Conservation (phyloP, 768 basidiomycete genomes). For the Suillus fuscotomentosus region DNA sequence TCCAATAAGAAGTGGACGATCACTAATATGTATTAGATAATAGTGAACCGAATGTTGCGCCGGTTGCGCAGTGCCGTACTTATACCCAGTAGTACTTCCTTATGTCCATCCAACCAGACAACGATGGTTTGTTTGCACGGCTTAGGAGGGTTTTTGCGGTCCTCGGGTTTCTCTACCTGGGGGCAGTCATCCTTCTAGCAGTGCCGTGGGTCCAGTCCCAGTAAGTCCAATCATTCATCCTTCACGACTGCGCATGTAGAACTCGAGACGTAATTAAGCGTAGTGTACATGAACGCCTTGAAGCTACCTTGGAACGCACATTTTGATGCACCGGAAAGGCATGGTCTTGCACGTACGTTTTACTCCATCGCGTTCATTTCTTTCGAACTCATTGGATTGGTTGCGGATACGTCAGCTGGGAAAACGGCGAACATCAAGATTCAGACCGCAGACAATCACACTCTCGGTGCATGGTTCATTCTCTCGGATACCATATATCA, state of each 20-base stretch:
- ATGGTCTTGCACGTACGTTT: slow-evolving; percentile 76
- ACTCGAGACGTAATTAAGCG: slow-evolving; percentile 31
- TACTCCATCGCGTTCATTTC: neutral
- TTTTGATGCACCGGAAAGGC: slow-evolving; percentile 69
- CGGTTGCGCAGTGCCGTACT: too few species aligned
- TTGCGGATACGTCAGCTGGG: slow-evolving; percentile 46
- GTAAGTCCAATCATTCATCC: slow-evolving; percentile 39
- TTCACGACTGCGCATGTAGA: slow-evolving; percentile 15
- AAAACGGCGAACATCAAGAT: slow-evolving; percentile 75
- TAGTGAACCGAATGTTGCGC: too few species aligned
- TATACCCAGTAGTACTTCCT: neutral
- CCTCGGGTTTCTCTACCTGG: slow-evolving; percentile 53
- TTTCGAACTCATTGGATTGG: neutral
- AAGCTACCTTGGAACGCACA: slow-evolving; percentile 61
- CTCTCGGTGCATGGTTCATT: slow-evolving; percentile 84
- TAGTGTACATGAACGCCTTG: slow-evolving; percentile 66
- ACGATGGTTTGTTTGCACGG: slow-evolving; percentile 19
- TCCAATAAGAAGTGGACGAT: neutral
- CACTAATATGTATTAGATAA: too few species aligned
- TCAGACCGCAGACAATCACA: slow-evolving; percentile 71
- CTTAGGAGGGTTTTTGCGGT: slow-evolving; percentile 35
- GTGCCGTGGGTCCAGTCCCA: slow-evolving; percentile 69
- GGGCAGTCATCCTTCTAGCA: slow-evolving; percentile 49
- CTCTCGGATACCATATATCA: slow-evolving; percentile 67
- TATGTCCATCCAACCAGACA: neutral